Evolutionary conservation across 164 flowering plant species (phyloP), one percentile per base, ranked within the genome.

Genomic region (Cinnamomum chago): DNA sequence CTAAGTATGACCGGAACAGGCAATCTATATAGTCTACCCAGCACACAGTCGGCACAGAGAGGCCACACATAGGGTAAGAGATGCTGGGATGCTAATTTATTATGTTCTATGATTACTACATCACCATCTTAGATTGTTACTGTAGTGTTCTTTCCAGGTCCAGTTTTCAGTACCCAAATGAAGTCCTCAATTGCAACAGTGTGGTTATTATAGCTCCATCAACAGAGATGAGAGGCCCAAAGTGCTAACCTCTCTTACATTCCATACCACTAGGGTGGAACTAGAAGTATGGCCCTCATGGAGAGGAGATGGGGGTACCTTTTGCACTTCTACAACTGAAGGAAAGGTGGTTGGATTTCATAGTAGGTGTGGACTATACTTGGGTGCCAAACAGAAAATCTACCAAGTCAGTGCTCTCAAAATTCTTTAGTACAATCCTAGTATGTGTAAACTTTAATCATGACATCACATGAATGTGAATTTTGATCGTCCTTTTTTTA

Each of bases 321-420:
- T 67, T 78, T 91, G 89, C 85, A 86, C 89, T 47, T 93, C 95
- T 30, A 83, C 86, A 0, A 86, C 81, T 9, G 87, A 86, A 90
- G 67, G 98, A 95, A 93, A 87, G 81, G 89, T 89, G 77, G 90
- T 93, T 2, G 98, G 98, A 3, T 88, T 93, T 77, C 98, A 91
- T 84, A 95, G 97, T n/a, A 87, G 89, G 81, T 82, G 92, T 78
- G 78, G 93, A 79, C 62, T 70, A 65, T 92, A 85, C 73, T 77
- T 93, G 83, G 90, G 89, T 75, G 97, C 97, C 27, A 88, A 81
- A 83, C 58, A 76, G 82, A 23, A 79, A 50, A 47, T 23, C 78
- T 1, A 0, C 52, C 1, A 86, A 73, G 80, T 58, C 82, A 1
- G 65, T 76, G 47, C 30, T 82, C 40, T 73, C 79, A 73, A 87